Evolutionary conservation across 2,329 filamentous ascomycete genomes (phyloP).

Genomic region (Venturia pyrina): DNA sequence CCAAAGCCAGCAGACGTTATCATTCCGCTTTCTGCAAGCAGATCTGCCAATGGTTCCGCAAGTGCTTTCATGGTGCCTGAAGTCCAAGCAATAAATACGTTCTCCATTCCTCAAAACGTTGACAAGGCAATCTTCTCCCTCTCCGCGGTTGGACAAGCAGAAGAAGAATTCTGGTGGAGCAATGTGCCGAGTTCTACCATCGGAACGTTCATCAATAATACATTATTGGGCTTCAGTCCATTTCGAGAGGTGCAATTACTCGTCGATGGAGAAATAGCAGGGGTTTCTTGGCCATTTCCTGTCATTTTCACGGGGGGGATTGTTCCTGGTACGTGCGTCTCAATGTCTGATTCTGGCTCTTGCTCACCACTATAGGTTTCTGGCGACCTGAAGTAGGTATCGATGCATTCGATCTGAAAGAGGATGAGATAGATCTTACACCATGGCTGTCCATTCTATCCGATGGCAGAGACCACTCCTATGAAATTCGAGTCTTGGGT

Average conservation of each 20-base stretch:
- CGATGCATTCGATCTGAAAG: constrained; percentile 67
- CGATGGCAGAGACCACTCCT: constrained; percentile 54
- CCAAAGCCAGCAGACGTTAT: constrained; percentile 6
- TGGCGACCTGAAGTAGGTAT: constrained; percentile 71
- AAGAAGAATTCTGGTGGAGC: constrained; percentile 80
- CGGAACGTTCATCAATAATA: constrained; percentile 40
- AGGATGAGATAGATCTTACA: constrained; percentile 75
- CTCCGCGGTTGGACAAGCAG: constrained; percentile 62
- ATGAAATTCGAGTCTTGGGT: constrained; percentile 58
- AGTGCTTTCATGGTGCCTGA: constrained; percentile 56
- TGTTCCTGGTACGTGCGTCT: constrained; percentile 38
- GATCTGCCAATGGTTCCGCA: constrained; percentile 32
- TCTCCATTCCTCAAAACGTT: constrained; percentile 56
- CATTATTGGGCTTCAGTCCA: constrained; percentile 57
- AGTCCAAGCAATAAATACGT: constrained; percentile 40
- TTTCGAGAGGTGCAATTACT: constrained; percentile 70
- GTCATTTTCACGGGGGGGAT: constrained; percentile 79
- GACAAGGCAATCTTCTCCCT: constrained; percentile 66
- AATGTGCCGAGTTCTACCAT: constrained; percentile 58
- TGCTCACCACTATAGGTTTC: constrained; percentile 35
- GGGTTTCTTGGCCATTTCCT: constrained; percentile 72
- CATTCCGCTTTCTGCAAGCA: constrained; percentile 1
- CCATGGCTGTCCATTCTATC: constrained; percentile 62
- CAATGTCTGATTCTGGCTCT: not conserved
- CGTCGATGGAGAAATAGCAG: constrained; percentile 63